These are phyloP conservation scores for Coemansia brasiliensis DNA, from an alignment of 192 early-diverging fungal genomes.

Conservation along the genomic window DNA sequence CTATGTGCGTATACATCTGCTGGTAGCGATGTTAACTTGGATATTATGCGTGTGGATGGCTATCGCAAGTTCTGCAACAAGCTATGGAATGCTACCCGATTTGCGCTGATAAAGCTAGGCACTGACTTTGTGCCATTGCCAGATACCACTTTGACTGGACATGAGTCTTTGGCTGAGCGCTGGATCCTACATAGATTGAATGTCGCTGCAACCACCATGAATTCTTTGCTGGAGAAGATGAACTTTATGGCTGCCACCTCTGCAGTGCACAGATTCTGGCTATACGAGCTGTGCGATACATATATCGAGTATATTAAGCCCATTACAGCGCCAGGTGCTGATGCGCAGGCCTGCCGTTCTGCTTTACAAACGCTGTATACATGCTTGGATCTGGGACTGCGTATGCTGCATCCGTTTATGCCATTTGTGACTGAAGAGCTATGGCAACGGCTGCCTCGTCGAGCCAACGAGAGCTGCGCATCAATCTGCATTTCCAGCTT, in stretches of 20 bases:
- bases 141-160: constrained; percentile 62
- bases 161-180: constrained; percentile 82
- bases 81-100: constrained; percentile 97
- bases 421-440: constrained; percentile 99
- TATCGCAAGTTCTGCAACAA: constrained; percentile 99
- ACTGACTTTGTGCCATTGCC: constrained; percentile 74
- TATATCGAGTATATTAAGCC: constrained; percentile 95
- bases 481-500: constrained; percentile 73
- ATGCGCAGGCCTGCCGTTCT: constrained; percentile 58
- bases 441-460: constrained; percentile 90
- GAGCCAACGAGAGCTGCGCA: constrained; percentile 53
- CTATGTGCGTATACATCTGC: constrained; percentile 74
- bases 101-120: constrained; percentile 95
- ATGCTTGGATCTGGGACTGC: constrained; percentile 88
- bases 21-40: constrained; percentile 89
- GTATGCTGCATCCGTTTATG: constrained; percentile 96
- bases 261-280: constrained; percentile 90
- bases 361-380: constrained; percentile 91
- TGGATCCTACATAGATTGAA: constrained; percentile 95
- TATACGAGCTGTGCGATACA: constrained; percentile 95
- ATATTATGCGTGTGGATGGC: constrained; percentile 94
- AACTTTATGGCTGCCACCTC: constrained; percentile 93
- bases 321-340: constrained; percentile 64
- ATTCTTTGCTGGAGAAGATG: constrained; percentile 71
- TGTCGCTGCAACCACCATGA: constrained; percentile 72